A percentile compares a stretch with the other conserved stretches of the same genome.
Conservation (phyloP, 352 stramenopile species). For the Blastocystis sp. region DNA sequence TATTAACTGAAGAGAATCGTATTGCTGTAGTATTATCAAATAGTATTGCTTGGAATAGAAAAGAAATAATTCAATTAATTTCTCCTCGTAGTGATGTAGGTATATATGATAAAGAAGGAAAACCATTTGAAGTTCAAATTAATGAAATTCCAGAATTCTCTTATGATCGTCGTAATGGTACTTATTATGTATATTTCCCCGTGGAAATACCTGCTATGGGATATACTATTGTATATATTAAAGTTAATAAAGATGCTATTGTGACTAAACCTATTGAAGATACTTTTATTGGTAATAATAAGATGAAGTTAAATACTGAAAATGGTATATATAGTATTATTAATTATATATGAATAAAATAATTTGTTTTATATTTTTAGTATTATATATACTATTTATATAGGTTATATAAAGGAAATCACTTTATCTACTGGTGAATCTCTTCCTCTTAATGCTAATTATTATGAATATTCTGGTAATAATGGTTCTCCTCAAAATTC, state of each 20-base stretch:
- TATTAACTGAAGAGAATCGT: slow-evolving; percentile 39
- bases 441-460: no score
- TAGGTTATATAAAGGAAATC: no score
- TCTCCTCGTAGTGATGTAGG: slow-evolving; percentile 36
- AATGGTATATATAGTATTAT: no score
- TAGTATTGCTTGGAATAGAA: slow-evolving; percentile 36
- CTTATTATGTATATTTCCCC: not conserved
- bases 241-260: no score
- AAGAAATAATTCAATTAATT: slow-evolving; percentile 47
- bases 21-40: slow-evolving; percentile 43
- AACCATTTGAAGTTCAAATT: slow-evolving; percentile 37
- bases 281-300: no score
- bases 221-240: not conserved
- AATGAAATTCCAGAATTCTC: not conserved
- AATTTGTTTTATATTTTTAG: no score
- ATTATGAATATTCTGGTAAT: no score
- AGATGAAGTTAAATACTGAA: no score
- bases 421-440: no score
- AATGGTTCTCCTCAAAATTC: slow-evolving; percentile 47
- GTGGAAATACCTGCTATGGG: slow-evolving; percentile 3
- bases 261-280: no score
- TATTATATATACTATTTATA: no score
- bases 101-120: slow-evolving; percentile 27
- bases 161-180: slow-evolving; percentile 4
- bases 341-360: no score